Evolutionary conservation across 768 basidiomycete species (phyloP).

Genomic region (Pisolithus tinctorius): DNA sequence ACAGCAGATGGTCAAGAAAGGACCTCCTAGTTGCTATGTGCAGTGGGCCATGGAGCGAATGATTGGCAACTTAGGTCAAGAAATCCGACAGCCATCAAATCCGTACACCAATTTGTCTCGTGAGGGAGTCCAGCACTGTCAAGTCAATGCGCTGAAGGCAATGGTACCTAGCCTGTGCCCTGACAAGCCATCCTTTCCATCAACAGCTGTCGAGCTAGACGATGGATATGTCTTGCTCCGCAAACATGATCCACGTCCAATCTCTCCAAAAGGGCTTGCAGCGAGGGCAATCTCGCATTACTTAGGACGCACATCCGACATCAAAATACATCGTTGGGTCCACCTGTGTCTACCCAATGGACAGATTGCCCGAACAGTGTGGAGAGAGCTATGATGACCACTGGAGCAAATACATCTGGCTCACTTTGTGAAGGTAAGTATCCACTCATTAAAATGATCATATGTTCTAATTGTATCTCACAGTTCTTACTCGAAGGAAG

Average conservation of each 20-base stretch:
- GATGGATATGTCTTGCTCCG: too few relatives aligned
- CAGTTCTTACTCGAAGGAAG: not conserved
- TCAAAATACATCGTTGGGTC: conserved; percentile 12
- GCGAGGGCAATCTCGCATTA: not conserved
- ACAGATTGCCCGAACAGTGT: conserved; percentile 10
- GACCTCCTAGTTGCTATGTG: conserved; percentile 13
- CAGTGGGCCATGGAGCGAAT: conserved; percentile 12
- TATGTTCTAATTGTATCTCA: not conserved
- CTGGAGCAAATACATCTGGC: not conserved
- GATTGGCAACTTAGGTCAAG: too few relatives aligned
- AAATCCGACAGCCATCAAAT: too few relatives aligned
- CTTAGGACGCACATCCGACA: not conserved
- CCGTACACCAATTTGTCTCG: too few relatives aligned
- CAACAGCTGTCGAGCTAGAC: too few relatives aligned
- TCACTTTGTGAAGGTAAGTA: not conserved
- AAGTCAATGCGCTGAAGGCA: too few relatives aligned
- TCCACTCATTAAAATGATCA: not conserved
- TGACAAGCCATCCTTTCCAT: too few relatives aligned
- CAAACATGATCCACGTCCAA: too few relatives aligned
- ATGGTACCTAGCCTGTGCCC: too few relatives aligned
- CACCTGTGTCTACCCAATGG: conserved; percentile 16
- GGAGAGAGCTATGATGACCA: not conserved
- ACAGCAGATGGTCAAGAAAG: conserved; percentile 14
- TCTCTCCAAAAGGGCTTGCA: too few relatives aligned
- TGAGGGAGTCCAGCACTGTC: too few relatives aligned